Conservation (phyloP, 2,329 filamentous ascomycete genomes). For the Xylogone sp. region DNA sequence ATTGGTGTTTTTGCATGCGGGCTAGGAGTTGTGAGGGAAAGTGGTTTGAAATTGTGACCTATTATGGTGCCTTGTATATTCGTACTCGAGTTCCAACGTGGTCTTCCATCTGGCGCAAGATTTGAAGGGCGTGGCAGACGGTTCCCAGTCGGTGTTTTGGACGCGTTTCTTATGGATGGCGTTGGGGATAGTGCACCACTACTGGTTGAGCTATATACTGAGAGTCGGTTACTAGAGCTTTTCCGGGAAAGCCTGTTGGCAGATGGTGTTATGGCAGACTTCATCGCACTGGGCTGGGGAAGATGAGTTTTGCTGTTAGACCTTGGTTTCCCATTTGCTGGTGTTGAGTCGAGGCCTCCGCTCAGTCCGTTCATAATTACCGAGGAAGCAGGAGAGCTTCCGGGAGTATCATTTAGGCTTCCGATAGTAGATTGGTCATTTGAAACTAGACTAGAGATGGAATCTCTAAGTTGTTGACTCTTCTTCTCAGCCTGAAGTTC, state of each 20-base stretch:
- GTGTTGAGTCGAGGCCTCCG: conserved; percentile 27
- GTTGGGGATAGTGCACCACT: conserved; percentile 34
- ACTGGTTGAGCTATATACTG: conserved; percentile 40
- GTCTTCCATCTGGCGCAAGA: conserved; percentile 51
- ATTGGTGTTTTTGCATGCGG: conserved; percentile 22
- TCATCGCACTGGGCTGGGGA: conserved; percentile 40
- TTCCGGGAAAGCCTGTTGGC: conserved; percentile 35
- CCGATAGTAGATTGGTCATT: conserved; percentile 43
- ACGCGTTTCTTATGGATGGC: conserved; percentile 33
- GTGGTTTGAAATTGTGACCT: conserved; percentile 65
- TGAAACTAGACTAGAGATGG: conserved; percentile 79
- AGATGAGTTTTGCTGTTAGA: conserved; percentile 24
- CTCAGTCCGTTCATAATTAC: conserved; percentile 52
- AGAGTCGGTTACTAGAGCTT: conserved; percentile 20
- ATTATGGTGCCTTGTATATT: conserved; percentile 61
- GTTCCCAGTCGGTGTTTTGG: conserved; percentile 47
- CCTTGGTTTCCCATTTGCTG: conserved; percentile 26
- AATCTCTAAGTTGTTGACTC: conserved; percentile 80
- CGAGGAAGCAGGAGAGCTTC: conserved; percentile 63
- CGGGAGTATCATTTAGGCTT: conserved; percentile 43
- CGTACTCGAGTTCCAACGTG: conserved; percentile 69
- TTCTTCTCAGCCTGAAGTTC: conserved; percentile 62
- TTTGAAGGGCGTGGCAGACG: conserved; percentile 41
- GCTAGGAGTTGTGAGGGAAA: conserved; percentile 45
- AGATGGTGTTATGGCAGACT: conserved; percentile 40